phyloP scores from a whole-genome alignment of 257 asterid species.

The Nyctanthes arbortristis region DNA sequence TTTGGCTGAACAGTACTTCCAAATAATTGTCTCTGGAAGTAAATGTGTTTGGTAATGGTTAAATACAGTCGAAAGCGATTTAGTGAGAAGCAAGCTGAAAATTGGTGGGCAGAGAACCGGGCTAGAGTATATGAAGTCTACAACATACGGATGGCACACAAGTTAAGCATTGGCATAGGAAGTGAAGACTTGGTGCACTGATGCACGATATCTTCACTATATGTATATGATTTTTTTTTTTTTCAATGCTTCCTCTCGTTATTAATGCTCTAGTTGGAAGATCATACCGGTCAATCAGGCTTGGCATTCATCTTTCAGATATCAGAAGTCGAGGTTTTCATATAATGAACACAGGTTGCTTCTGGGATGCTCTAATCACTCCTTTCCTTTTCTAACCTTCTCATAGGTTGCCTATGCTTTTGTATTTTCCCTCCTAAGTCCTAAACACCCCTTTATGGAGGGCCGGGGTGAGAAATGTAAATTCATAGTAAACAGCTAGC shows the following conservation, averaged over 20 bases:
- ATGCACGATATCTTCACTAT: slow-evolving; percentile 27
- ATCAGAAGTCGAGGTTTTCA: slow-evolving; percentile 34
- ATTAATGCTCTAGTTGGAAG: slow-evolving; percentile 30
- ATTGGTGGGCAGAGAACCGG: slow-evolving; percentile 81
- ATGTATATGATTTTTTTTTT: slow-evolving; percentile 27
- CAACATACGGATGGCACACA: slow-evolving; percentile 57
- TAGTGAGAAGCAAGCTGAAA: slow-evolving; percentile 82
- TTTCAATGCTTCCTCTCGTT: slow-evolving; percentile 20
- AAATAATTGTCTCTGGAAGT: slow-evolving; percentile 13
- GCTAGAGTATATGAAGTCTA: slow-evolving; percentile 39
- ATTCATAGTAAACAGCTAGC: slow-evolving; percentile 41
- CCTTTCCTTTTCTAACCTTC: slow-evolving; percentile 8
- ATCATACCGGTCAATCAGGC: slow-evolving; percentile 31
- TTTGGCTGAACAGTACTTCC: slow-evolving; percentile 9
- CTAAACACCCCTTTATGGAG: slow-evolving; percentile 28
- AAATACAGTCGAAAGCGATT: slow-evolving; percentile 88
- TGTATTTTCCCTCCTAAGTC: slow-evolving; percentile 31
- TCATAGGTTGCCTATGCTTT: slow-evolving; percentile 38
- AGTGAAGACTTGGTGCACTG: slow-evolving; percentile 53
- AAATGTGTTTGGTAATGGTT: slow-evolving; percentile 26
- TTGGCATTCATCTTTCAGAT: slow-evolving; percentile 29
- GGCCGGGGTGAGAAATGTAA: slow-evolving; percentile 59
- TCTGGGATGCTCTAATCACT: slow-evolving; percentile 25
- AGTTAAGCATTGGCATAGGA: slow-evolving; percentile 56
- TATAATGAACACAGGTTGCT: slow-evolving; percentile 33